A percentile compares a stretch with the other conserved stretches of the same genome.
Evolutionary conservation across 2,329 filamentous ascomycete species (phyloP).

Genomic region (Huntiella abstrusa): DNA sequence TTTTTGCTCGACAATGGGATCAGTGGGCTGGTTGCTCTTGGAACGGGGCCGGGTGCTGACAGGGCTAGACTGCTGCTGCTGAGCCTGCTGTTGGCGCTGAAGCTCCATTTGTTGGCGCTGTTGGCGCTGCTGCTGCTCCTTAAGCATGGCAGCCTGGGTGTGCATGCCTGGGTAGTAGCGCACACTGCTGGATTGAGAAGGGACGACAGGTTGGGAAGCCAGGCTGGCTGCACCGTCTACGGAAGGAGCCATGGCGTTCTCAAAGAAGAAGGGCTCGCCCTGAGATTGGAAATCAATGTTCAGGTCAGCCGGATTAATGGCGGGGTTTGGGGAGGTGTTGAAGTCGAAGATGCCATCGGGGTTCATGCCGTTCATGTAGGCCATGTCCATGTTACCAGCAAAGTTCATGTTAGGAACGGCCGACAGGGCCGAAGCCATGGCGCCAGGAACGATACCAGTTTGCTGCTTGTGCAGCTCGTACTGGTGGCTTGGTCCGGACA

Average conservation of each 20-base stretch:
- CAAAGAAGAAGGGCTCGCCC: slow-evolving; percentile 47
- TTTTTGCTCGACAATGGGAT: slow-evolving; percentile 72
- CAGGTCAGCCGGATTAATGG: slow-evolving; percentile 41
- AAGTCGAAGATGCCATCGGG: slow-evolving; percentile 55
- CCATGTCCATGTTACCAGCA: slow-evolving; percentile 28
- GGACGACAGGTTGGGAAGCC: slow-evolving; percentile 27
- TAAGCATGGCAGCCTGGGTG: slow-evolving; percentile 64
- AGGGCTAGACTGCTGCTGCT: slow-evolving; percentile 23
- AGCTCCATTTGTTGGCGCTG: slow-evolving; percentile 34
- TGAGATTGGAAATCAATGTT: slow-evolving; percentile 39
- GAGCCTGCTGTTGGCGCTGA: slow-evolving; percentile 28
- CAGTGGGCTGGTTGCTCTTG: slow-evolving; percentile 34
- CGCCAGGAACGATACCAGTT: slow-evolving; percentile 76
- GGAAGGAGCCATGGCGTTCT: slow-evolving; percentile 17
- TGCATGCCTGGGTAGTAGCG: slow-evolving; percentile 88
- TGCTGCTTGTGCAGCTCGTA: slow-evolving; percentile 93
- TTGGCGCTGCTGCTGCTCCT: slow-evolving; percentile 52
- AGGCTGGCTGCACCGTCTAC: slow-evolving; percentile 28
- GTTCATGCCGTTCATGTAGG: slow-evolving; percentile 36
- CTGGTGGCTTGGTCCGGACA: slow-evolving; percentile 76
- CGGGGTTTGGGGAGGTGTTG: slow-evolving; percentile 45
- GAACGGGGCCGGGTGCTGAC: slow-evolving; percentile 24
- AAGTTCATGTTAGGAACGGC: slow-evolving; percentile 33
- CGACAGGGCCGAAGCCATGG: slow-evolving; percentile 60
- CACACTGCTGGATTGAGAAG: slow-evolving; percentile 33